phyloP scores from a whole-genome alignment of 2,329 filamentous ascomycete genomes.

The Hypoxylon rubiginosum region DNA sequence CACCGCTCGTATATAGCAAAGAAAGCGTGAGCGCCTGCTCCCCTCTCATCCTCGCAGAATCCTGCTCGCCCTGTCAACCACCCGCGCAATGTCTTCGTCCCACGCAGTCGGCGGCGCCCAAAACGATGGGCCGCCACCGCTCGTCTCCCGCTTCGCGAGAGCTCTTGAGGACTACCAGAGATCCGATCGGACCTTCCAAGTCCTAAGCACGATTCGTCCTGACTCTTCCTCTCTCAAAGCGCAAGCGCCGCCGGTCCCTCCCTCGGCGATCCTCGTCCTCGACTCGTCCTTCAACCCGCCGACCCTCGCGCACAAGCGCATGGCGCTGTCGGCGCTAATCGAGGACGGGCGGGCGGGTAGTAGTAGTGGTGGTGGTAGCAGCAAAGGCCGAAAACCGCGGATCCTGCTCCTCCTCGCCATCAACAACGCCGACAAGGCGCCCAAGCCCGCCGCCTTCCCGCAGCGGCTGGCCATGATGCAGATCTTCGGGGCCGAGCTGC shows the following conservation, averaged over 20 bases:
- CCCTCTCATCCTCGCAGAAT: neutral
- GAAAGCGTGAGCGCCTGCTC: neutral
- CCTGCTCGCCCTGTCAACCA: neutral
- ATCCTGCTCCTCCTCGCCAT: conserved; percentile 72
- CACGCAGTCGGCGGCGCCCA: conserved; percentile 13
- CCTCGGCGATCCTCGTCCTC: conserved; percentile 65
- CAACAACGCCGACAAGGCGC: conserved; percentile 75
- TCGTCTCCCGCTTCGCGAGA: conserved; percentile 59
- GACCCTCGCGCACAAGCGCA: conserved; percentile 70
- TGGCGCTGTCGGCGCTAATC: conserved; percentile 63
- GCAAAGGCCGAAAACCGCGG: conserved; percentile 48
- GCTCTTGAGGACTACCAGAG: conserved; percentile 61
- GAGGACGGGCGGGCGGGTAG: conserved; percentile 10
- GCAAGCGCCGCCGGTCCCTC: conserved; percentile 43
- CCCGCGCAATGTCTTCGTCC: conserved; percentile 33
- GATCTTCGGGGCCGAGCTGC: conserved; percentile 71
- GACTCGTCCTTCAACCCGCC: conserved; percentile 79
- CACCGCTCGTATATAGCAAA: neutral
- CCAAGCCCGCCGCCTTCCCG: conserved; percentile 76
- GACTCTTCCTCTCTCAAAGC: too few relatives aligned
- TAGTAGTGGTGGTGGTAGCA: too few relatives aligned
- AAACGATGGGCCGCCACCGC: conserved; percentile 44
- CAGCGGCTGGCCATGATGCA: conserved; percentile 80
- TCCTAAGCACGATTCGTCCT: conserved; percentile 64
- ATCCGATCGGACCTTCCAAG: conserved; percentile 59